Evolutionary conservation across 768 basidiomycete species (phyloP), one percentile per base, ranked within the genome.

Genomic region (Russula lepida): DNA sequence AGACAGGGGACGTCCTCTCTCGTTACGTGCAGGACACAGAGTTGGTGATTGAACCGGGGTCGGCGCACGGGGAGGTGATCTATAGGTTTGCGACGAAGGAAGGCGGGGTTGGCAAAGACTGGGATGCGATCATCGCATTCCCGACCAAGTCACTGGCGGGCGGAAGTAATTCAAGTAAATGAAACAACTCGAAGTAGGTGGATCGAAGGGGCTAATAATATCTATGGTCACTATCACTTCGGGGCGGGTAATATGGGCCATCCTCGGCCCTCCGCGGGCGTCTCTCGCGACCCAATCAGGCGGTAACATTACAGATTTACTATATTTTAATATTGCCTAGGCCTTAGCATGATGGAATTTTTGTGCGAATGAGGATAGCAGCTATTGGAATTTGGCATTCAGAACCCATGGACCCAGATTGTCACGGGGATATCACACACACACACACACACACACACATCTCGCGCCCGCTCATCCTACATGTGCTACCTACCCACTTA

Each of bases 401-500:
- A n/a, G n/a, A n/a, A n/a, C n/a, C n/a, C n/a, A n/a, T n/a, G n/a
- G n/a, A n/a, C n/a, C n/a, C n/a, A n/a, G n/a, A n/a, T n/a, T n/a
- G n/a, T n/a, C n/a, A n/a, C n/a, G n/a, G n/a, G n/a, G n/a, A n/a
- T n/a, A n/a, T n/a, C n/a, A n/a, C n/a, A n/a, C n/a, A n/a, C n/a
- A n/a, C n/a, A n/a, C n/a, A 95, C 59, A 95, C 95, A 0, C 78
- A 98, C 0, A 74, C 79, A 2, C 79, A 86, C 67, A 83, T 95
- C 56, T 84, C 90, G 0, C 78, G 84, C 11, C 89, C 93, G 0
- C 90, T n/a, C n/a, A n/a, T n/a, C n/a, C n/a, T n/a, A n/a, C n/a
- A n/a, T n/a, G n/a, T n/a, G n/a, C n/a, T n/a, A n/a, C n/a, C n/a
- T n/a, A n/a, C n/a, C n/a, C n/a, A n/a, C n/a, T n/a, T n/a, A n/a